Evolutionary conservation across 805 yeast species (phyloP).

Genomic region (Cyberlindnera xishuangbannaensis): DNA sequence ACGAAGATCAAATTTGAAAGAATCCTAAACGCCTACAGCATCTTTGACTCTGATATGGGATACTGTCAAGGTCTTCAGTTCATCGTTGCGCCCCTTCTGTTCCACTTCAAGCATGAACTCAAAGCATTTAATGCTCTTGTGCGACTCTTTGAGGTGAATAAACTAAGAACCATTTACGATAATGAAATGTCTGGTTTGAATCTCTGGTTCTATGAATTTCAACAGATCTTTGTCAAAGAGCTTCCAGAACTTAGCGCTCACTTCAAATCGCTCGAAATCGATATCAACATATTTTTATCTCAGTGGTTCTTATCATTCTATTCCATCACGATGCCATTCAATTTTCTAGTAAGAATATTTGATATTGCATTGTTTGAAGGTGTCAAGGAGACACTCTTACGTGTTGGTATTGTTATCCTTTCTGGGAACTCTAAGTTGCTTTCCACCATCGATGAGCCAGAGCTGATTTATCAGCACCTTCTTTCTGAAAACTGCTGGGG

Average conservation of each 20-base stretch:
- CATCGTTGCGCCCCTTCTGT: constrained; percentile 52
- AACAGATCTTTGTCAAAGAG: constrained; percentile 33
- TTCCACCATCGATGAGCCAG: constrained; percentile 32
- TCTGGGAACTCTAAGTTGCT: constrained; percentile 39
- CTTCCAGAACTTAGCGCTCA: constrained; percentile 40
- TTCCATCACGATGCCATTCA: constrained; percentile 55
- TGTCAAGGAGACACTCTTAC: constrained; percentile 46
- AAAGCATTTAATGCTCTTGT: constrained; percentile 47
- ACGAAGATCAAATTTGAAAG: constrained; percentile 42
- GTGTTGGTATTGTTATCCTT: constrained; percentile 49
- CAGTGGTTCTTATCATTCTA: constrained; percentile 64
- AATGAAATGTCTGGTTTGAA: constrained; percentile 50
- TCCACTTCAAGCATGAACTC: constrained; percentile 34
- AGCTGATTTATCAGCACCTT: constrained; percentile 34
- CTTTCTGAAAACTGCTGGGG: constrained; percentile 39
- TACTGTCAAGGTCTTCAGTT: constrained; percentile 66
- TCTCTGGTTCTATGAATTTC: constrained; percentile 48
- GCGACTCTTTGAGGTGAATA: constrained; percentile 54
- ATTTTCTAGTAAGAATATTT: constrained; percentile 42
- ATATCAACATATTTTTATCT: constrained; percentile 42
- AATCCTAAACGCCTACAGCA: constrained; percentile 55
- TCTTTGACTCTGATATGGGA: constrained; percentile 60
- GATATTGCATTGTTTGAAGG: constrained; percentile 50
- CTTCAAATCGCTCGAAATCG: constrained; percentile 34
- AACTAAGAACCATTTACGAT: constrained; percentile 44